phyloP scores from a whole-genome alignment of 768 basidiomycete species.

The Tubosaeta sp. region DNA sequence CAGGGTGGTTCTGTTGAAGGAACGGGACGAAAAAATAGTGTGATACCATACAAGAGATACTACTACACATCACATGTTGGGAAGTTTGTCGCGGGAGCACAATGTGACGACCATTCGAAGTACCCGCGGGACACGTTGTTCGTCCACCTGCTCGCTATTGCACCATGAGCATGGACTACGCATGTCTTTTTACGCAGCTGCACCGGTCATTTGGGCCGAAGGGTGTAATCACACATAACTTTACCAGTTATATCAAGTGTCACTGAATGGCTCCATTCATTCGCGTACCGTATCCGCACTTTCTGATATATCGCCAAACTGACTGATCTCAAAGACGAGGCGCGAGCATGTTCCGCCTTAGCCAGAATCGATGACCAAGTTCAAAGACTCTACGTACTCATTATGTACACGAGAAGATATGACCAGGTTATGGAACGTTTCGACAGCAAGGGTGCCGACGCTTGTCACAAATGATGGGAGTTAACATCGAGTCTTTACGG shows the following conservation, averaged over 20 bases:
- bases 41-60: background rate
- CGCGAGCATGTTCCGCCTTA: background rate
- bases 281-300: background rate
- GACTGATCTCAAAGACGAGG: slow-evolving; percentile 2
- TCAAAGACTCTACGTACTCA: background rate
- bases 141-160: slow-evolving; percentile 1
- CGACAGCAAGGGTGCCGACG: background rate
- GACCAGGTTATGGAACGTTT: background rate
- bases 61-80: slow-evolving; percentile 1
- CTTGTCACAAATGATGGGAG: background rate
- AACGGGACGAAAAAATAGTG: slow-evolving; percentile 12
- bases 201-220: slow-evolving; percentile 4
- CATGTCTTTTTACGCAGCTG: slow-evolving; percentile 14
- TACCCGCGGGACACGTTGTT: slow-evolving; percentile 7
- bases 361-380: background rate
- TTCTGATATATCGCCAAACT: background rate
- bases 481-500: background rate
- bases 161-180: slow-evolving; percentile 1
- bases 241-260: background rate
- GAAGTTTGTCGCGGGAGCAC: slow-evolving; percentile 1
- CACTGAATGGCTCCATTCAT: background rate
- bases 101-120: slow-evolving; percentile 1
- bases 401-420: background rate
- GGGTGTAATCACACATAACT: background rate
- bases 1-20: slow-evolving; percentile 34